phyloP scores from a whole-genome alignment of 768 basidiomycete genomes.

The Auricularia sp. region DNA sequence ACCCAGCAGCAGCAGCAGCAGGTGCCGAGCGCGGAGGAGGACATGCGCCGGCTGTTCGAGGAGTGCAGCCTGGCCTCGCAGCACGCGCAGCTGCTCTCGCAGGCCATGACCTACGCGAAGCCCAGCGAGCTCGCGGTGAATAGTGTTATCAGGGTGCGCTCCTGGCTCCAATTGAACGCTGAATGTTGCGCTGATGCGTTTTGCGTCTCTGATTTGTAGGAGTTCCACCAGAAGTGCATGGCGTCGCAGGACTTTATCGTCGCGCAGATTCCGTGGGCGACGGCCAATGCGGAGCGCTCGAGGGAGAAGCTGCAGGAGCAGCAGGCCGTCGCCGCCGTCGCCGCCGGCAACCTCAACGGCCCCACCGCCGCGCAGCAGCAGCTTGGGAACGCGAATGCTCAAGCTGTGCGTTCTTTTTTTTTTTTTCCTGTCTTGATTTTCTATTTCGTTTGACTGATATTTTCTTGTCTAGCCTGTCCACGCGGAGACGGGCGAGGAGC shows the following conservation, averaged over 20 bases:
- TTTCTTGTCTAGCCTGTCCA: background rate
- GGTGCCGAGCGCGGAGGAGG: slow-evolving; percentile 50
- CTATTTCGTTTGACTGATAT: background rate
- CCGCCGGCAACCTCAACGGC: background rate
- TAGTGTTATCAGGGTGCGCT: slow-evolving; percentile 56
- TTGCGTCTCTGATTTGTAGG: slow-evolving; percentile 34
- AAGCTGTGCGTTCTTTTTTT: background rate
- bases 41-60: slow-evolving; percentile 71
- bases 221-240: slow-evolving; percentile 71
- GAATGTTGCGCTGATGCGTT: background rate
- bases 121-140: slow-evolving; percentile 57
- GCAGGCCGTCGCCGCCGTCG: background rate
- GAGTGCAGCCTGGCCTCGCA: slow-evolving; percentile 78
- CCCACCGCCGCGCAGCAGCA: background rate
- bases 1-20: slow-evolving; percentile 13
- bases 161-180: too few species aligned
- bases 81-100: slow-evolving; percentile 65
- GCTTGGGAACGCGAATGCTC: background rate
- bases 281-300: slow-evolving; percentile 68
- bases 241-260: slow-evolving; percentile 76
- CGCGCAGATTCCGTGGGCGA: slow-evolving; percentile 87
- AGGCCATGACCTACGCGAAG: slow-evolving; percentile 58
- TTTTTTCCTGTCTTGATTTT: background rate
- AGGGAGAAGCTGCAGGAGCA: slow-evolving; percentile 24
- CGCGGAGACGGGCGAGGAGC: slow-evolving; percentile 60